Base-by-base conservation (phyloP, 371 early-diverging fungal species). In the Scutellospora calospora region DNA sequence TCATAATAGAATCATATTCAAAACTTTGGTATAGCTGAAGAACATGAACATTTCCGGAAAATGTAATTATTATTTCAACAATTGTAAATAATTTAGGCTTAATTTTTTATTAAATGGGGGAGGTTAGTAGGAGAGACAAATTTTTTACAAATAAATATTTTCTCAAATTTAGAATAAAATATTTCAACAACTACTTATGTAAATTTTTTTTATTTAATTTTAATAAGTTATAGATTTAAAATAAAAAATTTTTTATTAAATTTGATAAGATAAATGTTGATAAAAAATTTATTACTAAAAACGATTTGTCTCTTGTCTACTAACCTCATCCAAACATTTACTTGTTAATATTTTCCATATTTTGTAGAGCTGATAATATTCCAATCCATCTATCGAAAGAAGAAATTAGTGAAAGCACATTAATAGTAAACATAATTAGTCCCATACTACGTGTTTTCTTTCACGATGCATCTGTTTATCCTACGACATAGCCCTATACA, bases 401-500 rank as follows among this genome's bases (percentile, higher is more conserved):
- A 75, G 55, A 33, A 33, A 57, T 59, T 3, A 75, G 76, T 35
- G 76, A 75, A 75, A 57, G 74, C 11, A 74, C 74, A 18, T 31
- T 74, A 3, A 55, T 74, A 33, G 76, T 57, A 20, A 75, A 75
- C 57, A 38, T 75, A n/a, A 75, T 75, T n/a, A 75, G 76, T 75
- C 55, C 76, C 0, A n/a, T 75, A 1, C 55, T 74, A 35, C 35
- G 76, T 5, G 57, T 75, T 35, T 75, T 74, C 33, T 38, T 75
- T 41, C 59, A 75, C 57, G 51, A 75, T n/a, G 31, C 76, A n/a
- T 75, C 20, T 16, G 35, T 75, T 31, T 35, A 75, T 75, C 76
- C 41, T 0, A 75, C 59, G 0, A 75, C 35, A 9, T 75, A 57
- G 60, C 76, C 59, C 2, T 57, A 75, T 14, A 79, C 80, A 18